phyloP scores from a whole-genome alignment of 1,284 basidiomycete species.

The Boletus mariae region DNA sequence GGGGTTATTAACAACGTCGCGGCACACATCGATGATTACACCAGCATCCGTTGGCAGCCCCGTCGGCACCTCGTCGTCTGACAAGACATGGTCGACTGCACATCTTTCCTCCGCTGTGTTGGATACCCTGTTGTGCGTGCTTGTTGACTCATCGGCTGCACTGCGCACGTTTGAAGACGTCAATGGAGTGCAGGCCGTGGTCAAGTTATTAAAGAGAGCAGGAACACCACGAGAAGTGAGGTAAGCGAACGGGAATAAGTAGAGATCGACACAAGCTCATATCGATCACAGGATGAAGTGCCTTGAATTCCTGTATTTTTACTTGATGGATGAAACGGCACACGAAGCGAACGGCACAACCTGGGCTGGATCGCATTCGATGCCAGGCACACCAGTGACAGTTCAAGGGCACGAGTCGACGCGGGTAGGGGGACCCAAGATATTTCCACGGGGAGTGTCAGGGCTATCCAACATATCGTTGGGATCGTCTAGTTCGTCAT shows the following conservation, averaged over 20 bases:
- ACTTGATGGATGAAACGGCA: conserved; percentile 75
- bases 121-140: conserved; percentile 78
- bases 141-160: conserved; percentile 76
- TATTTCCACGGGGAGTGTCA: conserved; percentile 25
- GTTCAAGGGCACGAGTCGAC: conserved; percentile 32
- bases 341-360: conserved; percentile 12
- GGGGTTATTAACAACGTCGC: conserved; percentile 65
- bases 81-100: conserved; percentile 25
- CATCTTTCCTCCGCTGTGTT: conserved; percentile 61
- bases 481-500: conserved; percentile 33
- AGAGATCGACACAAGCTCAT: not conserved
- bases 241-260: conserved; percentile 41
- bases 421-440: conserved; percentile 4
- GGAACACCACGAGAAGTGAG: conserved; percentile 79
- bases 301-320: conserved; percentile 89
- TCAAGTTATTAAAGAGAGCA: conserved; percentile 78
- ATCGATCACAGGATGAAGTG: conserved; percentile 78
- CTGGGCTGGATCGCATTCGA: conserved; percentile 16
- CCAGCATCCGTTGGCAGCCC: conserved; percentile 8
- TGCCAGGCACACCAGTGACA: conserved; percentile 29
- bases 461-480: conserved; percentile 33
- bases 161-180: conserved; percentile 74
- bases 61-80: conserved; percentile 11
- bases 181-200: conserved; percentile 74
- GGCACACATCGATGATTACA: conserved; percentile 46